Evolutionary conservation across 257 asterid species (phyloP), one percentile per base, ranked within the genome.

Genomic region (Cinchona pubescens): DNA sequence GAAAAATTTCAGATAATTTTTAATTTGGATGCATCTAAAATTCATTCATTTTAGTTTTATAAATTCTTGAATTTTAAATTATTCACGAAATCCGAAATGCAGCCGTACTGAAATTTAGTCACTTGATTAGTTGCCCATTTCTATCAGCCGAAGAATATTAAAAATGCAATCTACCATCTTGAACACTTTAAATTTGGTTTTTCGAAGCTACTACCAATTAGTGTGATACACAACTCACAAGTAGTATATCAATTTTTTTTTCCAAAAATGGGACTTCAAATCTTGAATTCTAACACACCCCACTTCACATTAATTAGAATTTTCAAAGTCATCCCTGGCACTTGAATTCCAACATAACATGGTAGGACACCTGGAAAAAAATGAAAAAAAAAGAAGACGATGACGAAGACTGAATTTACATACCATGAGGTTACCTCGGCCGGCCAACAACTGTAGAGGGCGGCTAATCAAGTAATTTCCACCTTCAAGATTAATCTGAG

Each of bases 381-480:
- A 6, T 2, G 56, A 15, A 14, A 51, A 71, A 53, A 34, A 71
- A 38, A 38, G 42, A 38, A 38, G 5, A 38, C 32, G 7, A 34
- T 2, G 42, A 58, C 9, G 48, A 67, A 74, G 53, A 34, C 72
- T 7, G 35, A 8, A 66, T n/a, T 9, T 1, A 2, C 88, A 27
- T 88, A 94, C 99, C 85, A 88, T 78, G 4, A 94, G 49, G 79
- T 94, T 92, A 42, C 97, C 98, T 35, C 80, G 83, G 69, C 96
- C 94, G 34, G 92, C 78, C 7, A 94, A 91, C 58, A 94, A 84
- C 25, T 78, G 85, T 21, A 94, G 64, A 1, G 99, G 94, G 8
- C 90, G 97, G 81, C 85, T 85, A 80, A 94, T 88, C 81, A 92
- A 67, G 80, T 92, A 92, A 85, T 79, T 79, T 1, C 99, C 98